These are phyloP conservation scores for Gyrodon lividus DNA, from an alignment of 768 basidiomycete genomes.

Conservation along the genomic window DNA sequence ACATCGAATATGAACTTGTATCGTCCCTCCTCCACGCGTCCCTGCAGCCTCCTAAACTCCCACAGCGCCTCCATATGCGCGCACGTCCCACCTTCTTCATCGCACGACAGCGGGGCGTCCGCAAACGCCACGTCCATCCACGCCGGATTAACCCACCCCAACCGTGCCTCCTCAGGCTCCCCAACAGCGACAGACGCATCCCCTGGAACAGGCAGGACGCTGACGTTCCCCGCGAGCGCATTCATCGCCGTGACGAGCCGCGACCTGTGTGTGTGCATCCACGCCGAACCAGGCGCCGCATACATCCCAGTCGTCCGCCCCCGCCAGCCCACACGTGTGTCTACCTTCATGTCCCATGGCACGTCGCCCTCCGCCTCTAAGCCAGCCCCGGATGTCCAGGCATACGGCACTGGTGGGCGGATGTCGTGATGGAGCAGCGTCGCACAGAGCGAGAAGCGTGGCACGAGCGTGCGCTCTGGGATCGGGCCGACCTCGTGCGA, in stretches of 20 bases:
- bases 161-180: conserved; percentile 31
- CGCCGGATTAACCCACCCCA: conserved; percentile 47
- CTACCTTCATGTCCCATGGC: conserved; percentile 60
- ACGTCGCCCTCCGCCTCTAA: conserved; percentile 49
- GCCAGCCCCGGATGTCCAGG: conserved; percentile 44
- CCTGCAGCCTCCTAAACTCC: conserved; percentile 48
- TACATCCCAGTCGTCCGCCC: conserved; percentile 71
- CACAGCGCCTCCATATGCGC: conserved; percentile 43
- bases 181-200: conserved; percentile 35
- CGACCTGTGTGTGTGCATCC: conserved; percentile 51
- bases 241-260: conserved; percentile 46
- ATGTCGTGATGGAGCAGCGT: conserved; percentile 57
- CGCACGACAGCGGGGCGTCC: conserved; percentile 44
- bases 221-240: conserved; percentile 37
- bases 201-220: conserved; percentile 37
- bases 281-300: conserved; percentile 38
- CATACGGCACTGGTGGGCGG: conserved; percentile 46
- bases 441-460: conserved; percentile 52
- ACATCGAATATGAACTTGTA: conserved; percentile 65
- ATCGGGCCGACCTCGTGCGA: conserved; percentile 45
- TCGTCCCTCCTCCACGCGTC: conserved; percentile 46
- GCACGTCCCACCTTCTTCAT: conserved; percentile 33
- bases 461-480: conserved; percentile 43
- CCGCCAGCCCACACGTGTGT: conserved; percentile 68
- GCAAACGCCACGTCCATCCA: conserved; percentile 63